Conservation (phyloP, 768 basidiomycete species). For the Hygrocybe coccinea region DNA sequence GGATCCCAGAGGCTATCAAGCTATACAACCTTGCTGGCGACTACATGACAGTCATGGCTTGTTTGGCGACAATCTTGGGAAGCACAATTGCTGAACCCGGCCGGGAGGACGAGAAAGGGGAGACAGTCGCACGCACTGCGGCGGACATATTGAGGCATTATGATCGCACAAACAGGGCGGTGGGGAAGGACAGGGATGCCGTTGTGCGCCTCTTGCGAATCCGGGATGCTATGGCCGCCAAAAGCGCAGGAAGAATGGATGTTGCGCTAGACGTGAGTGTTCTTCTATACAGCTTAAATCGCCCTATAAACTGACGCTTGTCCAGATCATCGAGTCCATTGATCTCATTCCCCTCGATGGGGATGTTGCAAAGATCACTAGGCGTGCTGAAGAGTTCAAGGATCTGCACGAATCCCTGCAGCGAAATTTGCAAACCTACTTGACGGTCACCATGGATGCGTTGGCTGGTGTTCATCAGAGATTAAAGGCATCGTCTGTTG, state of each 20-base stretch:
- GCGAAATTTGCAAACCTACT: slow-evolving; percentile 82
- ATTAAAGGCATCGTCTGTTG: slow-evolving; percentile 62
- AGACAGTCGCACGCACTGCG: slow-evolving; percentile 67
- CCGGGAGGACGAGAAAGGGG: slow-evolving; percentile 53
- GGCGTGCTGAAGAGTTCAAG: slow-evolving; percentile 84
- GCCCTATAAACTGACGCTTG: background rate
- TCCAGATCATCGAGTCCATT: slow-evolving; percentile 80
- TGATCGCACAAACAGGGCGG: slow-evolving; percentile 67
- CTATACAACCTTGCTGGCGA: slow-evolving; percentile 93
- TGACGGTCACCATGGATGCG: slow-evolving; percentile 89
- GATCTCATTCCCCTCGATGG: slow-evolving; percentile 82
- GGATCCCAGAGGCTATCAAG: slow-evolving; percentile 86
- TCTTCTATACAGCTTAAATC: background rate
- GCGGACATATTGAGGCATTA: slow-evolving; percentile 75
- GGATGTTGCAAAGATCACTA: slow-evolving; percentile 80
- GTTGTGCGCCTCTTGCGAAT: slow-evolving; percentile 72
- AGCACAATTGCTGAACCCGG: slow-evolving; percentile 68
- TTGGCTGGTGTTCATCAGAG: slow-evolving; percentile 77
- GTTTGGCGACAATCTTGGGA: slow-evolving; percentile 83
- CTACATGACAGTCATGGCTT: slow-evolving; percentile 80
- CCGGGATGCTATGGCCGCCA: slow-evolving; percentile 74
- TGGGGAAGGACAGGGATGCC: slow-evolving; percentile 68
- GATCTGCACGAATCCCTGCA: slow-evolving; percentile 82
- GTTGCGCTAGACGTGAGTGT: slow-evolving; percentile 71
- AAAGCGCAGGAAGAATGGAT: slow-evolving; percentile 67